Evolutionary conservation across 192 early-diverging fungal species (phyloP).

Genomic region (Cetraspora pellucida): DNA sequence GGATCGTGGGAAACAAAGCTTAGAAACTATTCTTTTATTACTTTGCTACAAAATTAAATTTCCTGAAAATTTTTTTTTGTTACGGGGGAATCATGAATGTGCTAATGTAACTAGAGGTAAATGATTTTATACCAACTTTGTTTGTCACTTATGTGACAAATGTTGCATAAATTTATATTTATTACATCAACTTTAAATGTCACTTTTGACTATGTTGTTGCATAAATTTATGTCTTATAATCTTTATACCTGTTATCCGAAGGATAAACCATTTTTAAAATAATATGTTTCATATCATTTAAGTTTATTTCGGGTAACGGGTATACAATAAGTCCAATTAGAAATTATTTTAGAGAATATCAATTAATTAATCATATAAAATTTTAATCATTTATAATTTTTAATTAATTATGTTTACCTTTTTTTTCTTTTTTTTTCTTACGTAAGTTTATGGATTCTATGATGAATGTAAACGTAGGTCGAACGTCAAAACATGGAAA

Average conservation of each 20-base stretch:
- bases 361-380: no score
- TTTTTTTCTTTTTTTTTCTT: slow-evolving; percentile 27
- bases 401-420: neutral
- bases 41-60: slow-evolving; percentile 97
- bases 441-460: slow-evolving; percentile 92
- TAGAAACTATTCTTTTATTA: slow-evolving; percentile 92
- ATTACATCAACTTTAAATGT: no score
- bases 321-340: no score
- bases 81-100: slow-evolving; percentile 97
- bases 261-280: no score
- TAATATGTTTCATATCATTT: no score
- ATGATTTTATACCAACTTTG: neutral
- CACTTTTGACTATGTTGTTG: no score
- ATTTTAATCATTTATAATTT: neutral
- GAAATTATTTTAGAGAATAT: no score
- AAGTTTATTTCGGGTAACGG: no score
- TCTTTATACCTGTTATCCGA: no score
- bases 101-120: slow-evolving; percentile 87
- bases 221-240: no score
- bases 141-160: no score
- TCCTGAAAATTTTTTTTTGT: slow-evolving; percentile 95
- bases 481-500: slow-evolving; percentile 87
- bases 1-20: slow-evolving; percentile 92
- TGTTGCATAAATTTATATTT: no score
- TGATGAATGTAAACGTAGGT: slow-evolving; percentile 94